Evolutionary conservation across 768 basidiomycete species (phyloP).

Genomic region (Boletus coccyginus): DNA sequence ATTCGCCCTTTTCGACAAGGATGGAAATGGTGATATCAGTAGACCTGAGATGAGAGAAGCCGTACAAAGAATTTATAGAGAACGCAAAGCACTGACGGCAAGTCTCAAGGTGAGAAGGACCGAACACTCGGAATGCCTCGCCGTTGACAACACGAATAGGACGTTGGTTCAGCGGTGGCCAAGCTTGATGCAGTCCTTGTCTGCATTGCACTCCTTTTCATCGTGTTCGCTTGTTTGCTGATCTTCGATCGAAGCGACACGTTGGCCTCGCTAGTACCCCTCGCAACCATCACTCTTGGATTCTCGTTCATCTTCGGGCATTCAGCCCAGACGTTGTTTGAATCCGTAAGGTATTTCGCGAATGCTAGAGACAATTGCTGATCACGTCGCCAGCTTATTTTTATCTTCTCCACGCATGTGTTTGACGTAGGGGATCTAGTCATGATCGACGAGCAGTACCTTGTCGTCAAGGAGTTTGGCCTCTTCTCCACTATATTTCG

Average conservation of each 20-base stretch:
- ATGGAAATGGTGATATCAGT: conserved; percentile 78
- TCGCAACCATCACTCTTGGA: conserved; percentile 77
- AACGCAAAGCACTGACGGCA: conserved; percentile 67
- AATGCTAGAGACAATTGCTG: not conserved
- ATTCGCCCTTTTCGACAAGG: conserved; percentile 73
- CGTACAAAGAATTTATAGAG: conserved; percentile 75
- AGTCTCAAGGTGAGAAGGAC: conserved; percentile 56
- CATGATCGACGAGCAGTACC: conserved; percentile 60
- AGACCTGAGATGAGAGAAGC: conserved; percentile 81
- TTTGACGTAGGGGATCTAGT: conserved; percentile 82
- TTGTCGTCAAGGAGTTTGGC: conserved; percentile 69
- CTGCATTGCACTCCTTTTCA: conserved; percentile 50
- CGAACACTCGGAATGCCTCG: not conserved
- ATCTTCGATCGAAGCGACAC: conserved; percentile 71
- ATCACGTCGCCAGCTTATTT: conserved; percentile 56
- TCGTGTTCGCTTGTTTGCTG: conserved; percentile 68
- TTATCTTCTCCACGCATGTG: conserved; percentile 85
- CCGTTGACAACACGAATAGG: conserved; percentile 38
- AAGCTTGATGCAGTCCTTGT: conserved; percentile 78
- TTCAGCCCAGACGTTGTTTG: conserved; percentile 75
- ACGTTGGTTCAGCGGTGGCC: conserved; percentile 67
- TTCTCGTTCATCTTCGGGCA: conserved; percentile 86
- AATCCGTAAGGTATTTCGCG: conserved; percentile 50
- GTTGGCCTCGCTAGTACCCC: conserved; percentile 68
- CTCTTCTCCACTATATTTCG: conserved; percentile 77